phyloP scores from a whole-genome alignment of 176 grass and related monocot genomes.

The Lolium perenne region DNA sequence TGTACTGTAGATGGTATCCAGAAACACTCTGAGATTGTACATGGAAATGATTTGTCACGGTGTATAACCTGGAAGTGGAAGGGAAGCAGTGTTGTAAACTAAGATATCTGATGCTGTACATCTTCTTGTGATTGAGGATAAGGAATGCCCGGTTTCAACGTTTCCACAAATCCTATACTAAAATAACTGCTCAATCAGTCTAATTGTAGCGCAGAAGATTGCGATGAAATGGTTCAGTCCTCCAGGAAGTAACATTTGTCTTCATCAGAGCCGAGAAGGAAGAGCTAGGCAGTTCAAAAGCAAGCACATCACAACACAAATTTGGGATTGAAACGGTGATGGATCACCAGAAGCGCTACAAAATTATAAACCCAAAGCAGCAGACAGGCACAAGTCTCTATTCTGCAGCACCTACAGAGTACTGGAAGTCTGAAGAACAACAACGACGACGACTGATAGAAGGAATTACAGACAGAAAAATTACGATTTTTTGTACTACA shows the following conservation, averaged over 20 bases:
- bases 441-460: neutral
- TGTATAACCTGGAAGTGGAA: neutral
- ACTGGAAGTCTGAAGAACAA: conserved; percentile 43
- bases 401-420: conserved; percentile 35
- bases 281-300: neutral
- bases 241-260: neutral
- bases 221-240: neutral
- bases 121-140: neutral
- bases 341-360: conserved; percentile 23
- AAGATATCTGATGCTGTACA: neutral
- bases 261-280: neutral
- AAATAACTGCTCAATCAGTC: neutral
- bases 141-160: neutral
- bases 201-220: no score
- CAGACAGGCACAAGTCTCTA: conserved; percentile 37
- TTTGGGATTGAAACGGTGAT: conserved; percentile 36
- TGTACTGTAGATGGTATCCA: neutral
- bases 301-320: conserved; percentile 25
- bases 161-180: neutral
- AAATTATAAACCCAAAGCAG: conserved; percentile 31
- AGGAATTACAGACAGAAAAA: conserved; percentile 51
- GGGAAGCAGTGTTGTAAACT: neutral
- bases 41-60: neutral
- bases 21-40: neutral
- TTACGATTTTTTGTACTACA: conserved; percentile 46